A percentile compares a stretch with the other conserved stretches of the same genome.
phyloP scores from a whole-genome alignment of 805 yeast genomes.

The Metschnikowia henanensis region DNA sequence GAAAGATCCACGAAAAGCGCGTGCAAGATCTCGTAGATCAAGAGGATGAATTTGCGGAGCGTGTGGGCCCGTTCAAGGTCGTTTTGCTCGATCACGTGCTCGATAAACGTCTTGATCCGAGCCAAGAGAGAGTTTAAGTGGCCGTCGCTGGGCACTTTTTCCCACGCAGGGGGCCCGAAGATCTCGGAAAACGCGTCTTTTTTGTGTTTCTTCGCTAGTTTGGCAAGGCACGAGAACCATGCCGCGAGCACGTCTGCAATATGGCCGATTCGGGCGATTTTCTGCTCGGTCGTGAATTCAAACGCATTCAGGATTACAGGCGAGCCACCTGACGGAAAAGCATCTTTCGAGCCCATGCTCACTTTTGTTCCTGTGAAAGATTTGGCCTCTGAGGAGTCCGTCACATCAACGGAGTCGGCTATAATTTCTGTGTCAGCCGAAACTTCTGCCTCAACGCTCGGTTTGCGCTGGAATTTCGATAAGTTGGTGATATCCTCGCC shows the following conservation, averaged over 20 bases:
- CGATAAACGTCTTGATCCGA: constrained; percentile 20
- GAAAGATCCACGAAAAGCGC: constrained; percentile 20
- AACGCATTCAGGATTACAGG: constrained; percentile 8
- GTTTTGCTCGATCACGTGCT: constrained; percentile 9
- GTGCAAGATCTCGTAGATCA: constrained; percentile 27
- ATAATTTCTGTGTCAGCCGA: background rate
- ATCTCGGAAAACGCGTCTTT: constrained; percentile 18
- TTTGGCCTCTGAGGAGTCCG: background rate
- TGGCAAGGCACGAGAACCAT: constrained; percentile 22
- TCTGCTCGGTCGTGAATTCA: constrained; percentile 23
- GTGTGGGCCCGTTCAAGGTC: constrained; percentile 18
- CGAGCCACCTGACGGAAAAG: background rate
- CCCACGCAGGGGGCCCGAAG: constrained; percentile 22
- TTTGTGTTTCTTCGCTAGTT: constrained; percentile 4
- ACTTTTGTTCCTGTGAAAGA: background rate
- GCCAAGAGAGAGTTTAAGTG: constrained; percentile 19
- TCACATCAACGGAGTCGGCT: constrained; percentile 13
- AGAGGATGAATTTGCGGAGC: constrained; percentile 27
- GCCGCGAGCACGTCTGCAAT: constrained; percentile 23
- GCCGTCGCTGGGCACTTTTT: constrained; percentile 14
- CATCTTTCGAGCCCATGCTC: background rate
- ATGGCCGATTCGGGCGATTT: constrained; percentile 15
- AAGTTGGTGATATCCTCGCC: constrained; percentile 18
- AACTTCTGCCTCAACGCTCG: background rate
- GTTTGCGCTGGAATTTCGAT: background rate